Conservation (phyloP, 768 basidiomycete genomes). For the Leucosporidium scottii region DNA sequence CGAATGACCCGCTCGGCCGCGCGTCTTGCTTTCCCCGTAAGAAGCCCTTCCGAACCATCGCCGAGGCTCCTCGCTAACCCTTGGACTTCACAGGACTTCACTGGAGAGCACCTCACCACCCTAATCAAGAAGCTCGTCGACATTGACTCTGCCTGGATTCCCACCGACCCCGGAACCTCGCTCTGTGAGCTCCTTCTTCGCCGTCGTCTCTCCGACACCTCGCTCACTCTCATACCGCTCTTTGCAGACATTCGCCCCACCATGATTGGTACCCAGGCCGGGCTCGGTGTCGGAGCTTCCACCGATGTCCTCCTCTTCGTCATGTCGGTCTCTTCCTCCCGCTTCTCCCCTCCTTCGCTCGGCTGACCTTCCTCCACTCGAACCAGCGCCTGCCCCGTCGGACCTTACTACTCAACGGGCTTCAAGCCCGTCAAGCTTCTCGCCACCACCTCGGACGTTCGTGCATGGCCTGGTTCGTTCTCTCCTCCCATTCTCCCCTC, state of each 20-base stretch:
- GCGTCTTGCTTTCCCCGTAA: conserved; percentile 45
- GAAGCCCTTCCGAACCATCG: neutral
- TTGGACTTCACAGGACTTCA: conserved; percentile 52
- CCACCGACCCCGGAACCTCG: conserved; percentile 76
- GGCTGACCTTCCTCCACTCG: neutral
- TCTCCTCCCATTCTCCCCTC: neutral
- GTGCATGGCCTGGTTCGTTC: conserved; percentile 56
- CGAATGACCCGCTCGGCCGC: conserved; percentile 81
- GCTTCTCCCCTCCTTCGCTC: too few species aligned
- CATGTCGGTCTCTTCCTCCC: conserved; percentile 45
- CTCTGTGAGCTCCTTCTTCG: conserved; percentile 46
- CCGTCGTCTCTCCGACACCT: too few species aligned
- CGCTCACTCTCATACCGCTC: neutral
- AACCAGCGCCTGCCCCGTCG: conserved; percentile 52
- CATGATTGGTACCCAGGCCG: conserved; percentile 51
- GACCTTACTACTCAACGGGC: conserved; percentile 50
- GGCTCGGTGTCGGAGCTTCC: conserved; percentile 61
- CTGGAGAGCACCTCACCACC: conserved; percentile 63
- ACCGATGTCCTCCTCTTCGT: conserved; percentile 78
- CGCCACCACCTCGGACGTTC: conserved; percentile 71
- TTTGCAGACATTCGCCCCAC: conserved; percentile 66
- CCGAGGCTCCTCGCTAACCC: neutral
- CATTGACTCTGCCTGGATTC: conserved; percentile 85
- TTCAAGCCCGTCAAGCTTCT: conserved; percentile 52
- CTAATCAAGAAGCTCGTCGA: conserved; percentile 80